phyloP scores from a whole-genome alignment of 768 basidiomycete genomes.

The Amanita fuliginea region DNA sequence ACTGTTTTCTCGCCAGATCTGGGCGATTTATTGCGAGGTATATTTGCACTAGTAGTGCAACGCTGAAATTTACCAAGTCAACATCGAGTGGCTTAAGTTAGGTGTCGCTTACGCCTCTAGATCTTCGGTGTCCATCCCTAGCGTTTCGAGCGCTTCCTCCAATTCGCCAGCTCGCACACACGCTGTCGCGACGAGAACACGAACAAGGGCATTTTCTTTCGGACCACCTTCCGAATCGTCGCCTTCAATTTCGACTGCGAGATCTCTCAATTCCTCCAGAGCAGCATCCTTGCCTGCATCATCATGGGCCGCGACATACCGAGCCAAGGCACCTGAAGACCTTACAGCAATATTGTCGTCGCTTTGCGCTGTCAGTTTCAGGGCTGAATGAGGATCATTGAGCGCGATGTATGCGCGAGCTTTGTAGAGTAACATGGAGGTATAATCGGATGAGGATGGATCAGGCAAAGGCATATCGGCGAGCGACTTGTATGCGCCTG shows the following conservation, averaged over 20 bases:
- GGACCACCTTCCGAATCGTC: conserved; percentile 61
- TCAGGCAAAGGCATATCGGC: conserved; percentile 45
- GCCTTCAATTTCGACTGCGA: conserved; percentile 78
- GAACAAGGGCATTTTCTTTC: conserved; percentile 61
- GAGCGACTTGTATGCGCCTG: conserved; percentile 64
- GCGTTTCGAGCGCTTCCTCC: conserved; percentile 87
- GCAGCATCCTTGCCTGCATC: conserved; percentile 38
- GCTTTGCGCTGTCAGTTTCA: conserved; percentile 43
- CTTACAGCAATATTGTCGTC: conserved; percentile 58
- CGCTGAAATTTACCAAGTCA: conserved; percentile 33
- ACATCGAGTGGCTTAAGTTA: background rate
- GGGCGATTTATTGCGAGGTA: conserved; percentile 85
- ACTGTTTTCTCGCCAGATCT: conserved; percentile 80
- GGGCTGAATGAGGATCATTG: conserved; percentile 42
- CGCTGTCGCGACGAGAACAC: conserved; percentile 78
- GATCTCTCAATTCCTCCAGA: conserved; percentile 76
- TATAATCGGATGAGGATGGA: conserved; percentile 51
- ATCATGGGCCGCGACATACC: conserved; percentile 40
- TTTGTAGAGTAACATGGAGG: conserved; percentile 60
- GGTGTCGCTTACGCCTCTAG: conserved; percentile 69
- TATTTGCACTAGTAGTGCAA: conserved; percentile 74
- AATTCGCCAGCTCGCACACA: conserved; percentile 77
- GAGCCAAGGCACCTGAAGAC: conserved; percentile 66
- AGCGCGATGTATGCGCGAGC: conserved; percentile 71
- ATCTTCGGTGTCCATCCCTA: conserved; percentile 65